A percentile compares a stretch with the other conserved stretches of the same genome.
Conservation (phyloP, 495 filamentous ascomycete species). For the Trypethelium eluteriae region DNA sequence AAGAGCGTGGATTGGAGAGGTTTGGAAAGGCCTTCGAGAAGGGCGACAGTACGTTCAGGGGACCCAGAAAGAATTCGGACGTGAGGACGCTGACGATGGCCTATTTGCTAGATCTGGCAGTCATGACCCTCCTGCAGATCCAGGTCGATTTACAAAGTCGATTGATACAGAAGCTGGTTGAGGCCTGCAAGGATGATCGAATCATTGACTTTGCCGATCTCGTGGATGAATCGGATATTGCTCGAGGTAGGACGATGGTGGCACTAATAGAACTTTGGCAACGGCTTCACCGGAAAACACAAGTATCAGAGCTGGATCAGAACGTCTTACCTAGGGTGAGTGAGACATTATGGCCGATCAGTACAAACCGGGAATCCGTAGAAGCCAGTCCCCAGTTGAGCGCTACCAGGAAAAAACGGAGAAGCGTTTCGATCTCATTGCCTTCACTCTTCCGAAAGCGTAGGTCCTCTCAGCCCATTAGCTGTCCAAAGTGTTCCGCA, state of each 20-base stretch:
- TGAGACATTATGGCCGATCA: no score
- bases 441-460: neutral
- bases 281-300: constrained; percentile 12
- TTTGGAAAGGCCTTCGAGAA: constrained; percentile 21
- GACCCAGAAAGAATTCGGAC: neutral
- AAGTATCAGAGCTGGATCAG: neutral
- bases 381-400: neutral
- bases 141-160: constrained; percentile 24
- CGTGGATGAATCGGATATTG: constrained; percentile 21
- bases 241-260: constrained; percentile 18
- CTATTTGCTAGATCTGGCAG: constrained; percentile 11
- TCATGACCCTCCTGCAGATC: constrained; percentile 23
- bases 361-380: neutral
- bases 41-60: constrained; percentile 11
- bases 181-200: constrained; percentile 15
- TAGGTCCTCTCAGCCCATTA: neutral
- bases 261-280: constrained; percentile 16
- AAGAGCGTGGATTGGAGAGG: constrained; percentile 17
- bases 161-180: constrained; percentile 19
- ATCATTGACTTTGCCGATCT: constrained; percentile 14
- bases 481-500: neutral
- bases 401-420: neutral
- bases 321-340: no score
- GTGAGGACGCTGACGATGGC: neutral
- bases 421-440: neutral